Evolutionary conservation across 352 stramenopile genomes (phyloP).

Genomic region (Phytophthora colocasiae): DNA sequence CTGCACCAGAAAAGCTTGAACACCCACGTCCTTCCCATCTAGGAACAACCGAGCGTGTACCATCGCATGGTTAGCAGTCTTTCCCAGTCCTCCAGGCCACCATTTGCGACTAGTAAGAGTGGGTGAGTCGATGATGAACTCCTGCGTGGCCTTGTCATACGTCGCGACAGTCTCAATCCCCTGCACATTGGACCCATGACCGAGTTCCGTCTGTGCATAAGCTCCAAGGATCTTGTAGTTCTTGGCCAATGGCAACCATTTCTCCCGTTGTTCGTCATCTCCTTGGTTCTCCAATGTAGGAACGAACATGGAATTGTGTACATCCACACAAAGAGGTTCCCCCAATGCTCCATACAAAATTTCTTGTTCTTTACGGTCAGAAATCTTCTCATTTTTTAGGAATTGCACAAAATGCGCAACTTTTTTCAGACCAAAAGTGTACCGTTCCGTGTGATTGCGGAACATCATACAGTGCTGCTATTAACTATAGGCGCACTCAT

Average conservation of each 20-base stretch:
- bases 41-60: constrained; percentile 22
- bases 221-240: constrained; percentile 19
- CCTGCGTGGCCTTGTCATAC: constrained; percentile 80
- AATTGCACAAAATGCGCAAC: constrained; percentile 22
- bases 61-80: constrained; percentile 29
- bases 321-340: constrained; percentile 14
- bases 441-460: constrained; percentile 32
- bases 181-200: constrained; percentile 30
- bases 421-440: constrained; percentile 30
- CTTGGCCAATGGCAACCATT: constrained; percentile 25
- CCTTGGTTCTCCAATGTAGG: constrained; percentile 33
- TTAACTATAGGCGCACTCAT: no score
- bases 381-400: constrained; percentile 1
- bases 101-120: constrained; percentile 95
- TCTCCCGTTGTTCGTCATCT: constrained; percentile 18
- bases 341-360: constrained; percentile 18
- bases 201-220: constrained; percentile 29
- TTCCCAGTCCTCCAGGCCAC: constrained; percentile 77
- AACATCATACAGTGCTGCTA: no score
- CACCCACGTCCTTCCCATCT: constrained; percentile 13
- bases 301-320: constrained; percentile 31
- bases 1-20: constrained; percentile 29
- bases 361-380: constrained; percentile 9
- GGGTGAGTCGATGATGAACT: constrained; percentile 95
- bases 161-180: constrained; percentile 21